A percentile compares a stretch with the other conserved stretches of the same genome.
Evolutionary conservation across 2,329 filamentous ascomycete genomes (phyloP).

Genomic region (Aspergillus sp.): DNA sequence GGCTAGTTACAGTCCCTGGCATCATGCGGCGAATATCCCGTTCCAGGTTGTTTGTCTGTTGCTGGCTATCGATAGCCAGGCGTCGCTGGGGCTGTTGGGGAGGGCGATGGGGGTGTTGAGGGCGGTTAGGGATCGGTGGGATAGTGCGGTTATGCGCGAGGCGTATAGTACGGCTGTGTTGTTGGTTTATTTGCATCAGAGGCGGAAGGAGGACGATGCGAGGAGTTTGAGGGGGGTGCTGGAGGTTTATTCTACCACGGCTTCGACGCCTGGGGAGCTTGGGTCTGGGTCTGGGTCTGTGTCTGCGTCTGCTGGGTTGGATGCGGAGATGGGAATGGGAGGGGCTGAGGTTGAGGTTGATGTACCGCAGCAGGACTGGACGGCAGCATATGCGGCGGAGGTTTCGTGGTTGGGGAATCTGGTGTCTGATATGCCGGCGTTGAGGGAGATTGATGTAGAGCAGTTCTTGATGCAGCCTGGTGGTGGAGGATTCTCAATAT

Average conservation of each 20-base stretch:
- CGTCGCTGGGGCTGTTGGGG: constrained; percentile 48
- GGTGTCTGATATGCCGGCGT: background rate
- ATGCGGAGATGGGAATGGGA: too few species aligned
- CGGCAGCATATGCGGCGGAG: background rate
- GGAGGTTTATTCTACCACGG: too few species aligned
- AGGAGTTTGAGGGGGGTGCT: too few species aligned
- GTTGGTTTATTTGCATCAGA: constrained; percentile 52
- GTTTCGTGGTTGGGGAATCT: background rate
- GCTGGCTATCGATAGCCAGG: constrained; percentile 53
- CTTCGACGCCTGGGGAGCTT: too few species aligned
- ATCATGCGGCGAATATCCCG: constrained; percentile 59
- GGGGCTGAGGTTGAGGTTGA: too few species aligned
- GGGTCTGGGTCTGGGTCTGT: too few species aligned
- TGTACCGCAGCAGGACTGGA: constrained; percentile 19
- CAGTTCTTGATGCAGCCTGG: background rate
- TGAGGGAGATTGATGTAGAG: background rate
- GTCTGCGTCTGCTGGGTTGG: too few species aligned
- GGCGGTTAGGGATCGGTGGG: constrained; percentile 42
- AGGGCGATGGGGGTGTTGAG: constrained; percentile 51
- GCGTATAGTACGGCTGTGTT: constrained; percentile 53
- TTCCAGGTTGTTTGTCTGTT: constrained; percentile 58
- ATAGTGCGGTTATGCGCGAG: constrained; percentile 50
- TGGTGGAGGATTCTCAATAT: too few species aligned
- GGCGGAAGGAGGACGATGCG: constrained; percentile 42
- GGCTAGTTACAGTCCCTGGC: constrained; percentile 51